A percentile compares a stretch with the other conserved stretches of the same genome.
These are phyloP conservation scores for Skeletonema potamos DNA, from an alignment of 108 stramenopile genomes.

Conservation along the genomic window DNA sequence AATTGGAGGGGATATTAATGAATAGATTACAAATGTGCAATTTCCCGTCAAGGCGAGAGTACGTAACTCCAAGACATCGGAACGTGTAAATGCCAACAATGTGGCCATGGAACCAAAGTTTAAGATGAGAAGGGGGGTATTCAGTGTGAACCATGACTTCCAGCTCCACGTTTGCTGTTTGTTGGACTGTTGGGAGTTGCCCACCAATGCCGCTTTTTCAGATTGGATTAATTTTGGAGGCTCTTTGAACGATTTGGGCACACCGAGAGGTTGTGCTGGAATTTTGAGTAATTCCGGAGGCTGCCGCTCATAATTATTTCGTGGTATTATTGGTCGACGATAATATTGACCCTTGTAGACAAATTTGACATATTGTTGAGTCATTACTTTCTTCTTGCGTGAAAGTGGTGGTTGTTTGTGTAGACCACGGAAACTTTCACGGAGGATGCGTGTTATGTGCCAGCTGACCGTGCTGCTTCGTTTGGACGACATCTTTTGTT, in stretches of 20 bases:
- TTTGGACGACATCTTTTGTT: not conserved
- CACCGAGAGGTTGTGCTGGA: constrained; percentile 18
- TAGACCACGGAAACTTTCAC: constrained; percentile 8
- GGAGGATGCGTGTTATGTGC: constrained; percentile 21
- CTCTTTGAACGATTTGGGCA: constrained; percentile 26
- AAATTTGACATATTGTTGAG: constrained; percentile 13
- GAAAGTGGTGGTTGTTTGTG: constrained; percentile 16
- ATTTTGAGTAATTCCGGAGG: constrained; percentile 33
- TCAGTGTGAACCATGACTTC: constrained; percentile 52
- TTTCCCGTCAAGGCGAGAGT: constrained; percentile 57
- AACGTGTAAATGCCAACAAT: constrained; percentile 68
- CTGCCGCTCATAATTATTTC: constrained; percentile 10
- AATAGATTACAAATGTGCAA: constrained; percentile 50
- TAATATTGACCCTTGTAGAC: constrained; percentile 46
- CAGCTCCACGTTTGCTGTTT: constrained; percentile 31
- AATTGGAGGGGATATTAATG: constrained; percentile 36
- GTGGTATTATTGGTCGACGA: constrained; percentile 22
- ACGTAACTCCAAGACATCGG: constrained; percentile 86
- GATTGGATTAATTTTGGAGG: not conserved
- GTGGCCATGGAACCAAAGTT: constrained; percentile 77
- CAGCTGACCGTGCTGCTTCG: not conserved
- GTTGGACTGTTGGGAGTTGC: not conserved
- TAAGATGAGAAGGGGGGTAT: constrained; percentile 59
- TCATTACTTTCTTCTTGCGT: not conserved
- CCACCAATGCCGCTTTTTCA: constrained; percentile 1